Percentiles rank a stretch among this genome's conserved stretches.
phyloP scores from a whole-genome alignment of 1,139 yeast species.

The Magnusiomyces suaveolens region DNA sequence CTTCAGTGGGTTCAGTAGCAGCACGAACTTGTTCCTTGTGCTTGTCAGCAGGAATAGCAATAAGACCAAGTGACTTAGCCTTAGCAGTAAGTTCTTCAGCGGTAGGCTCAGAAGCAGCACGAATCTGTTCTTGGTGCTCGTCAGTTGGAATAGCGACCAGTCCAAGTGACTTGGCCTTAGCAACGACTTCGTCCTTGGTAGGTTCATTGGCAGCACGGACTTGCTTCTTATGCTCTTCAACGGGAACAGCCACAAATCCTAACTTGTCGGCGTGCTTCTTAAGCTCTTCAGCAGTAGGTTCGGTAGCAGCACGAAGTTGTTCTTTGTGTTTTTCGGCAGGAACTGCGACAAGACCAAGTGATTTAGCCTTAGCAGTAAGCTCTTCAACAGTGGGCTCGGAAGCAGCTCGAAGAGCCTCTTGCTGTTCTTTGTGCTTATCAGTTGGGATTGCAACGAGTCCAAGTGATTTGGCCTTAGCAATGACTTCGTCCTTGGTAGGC shows the following conservation, averaged over 20 bases:
- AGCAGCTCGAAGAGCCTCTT: conserved; percentile 11
- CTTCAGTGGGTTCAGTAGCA: conserved; percentile 8
- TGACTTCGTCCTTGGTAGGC: conserved; percentile 28
- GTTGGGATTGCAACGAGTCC: conserved; percentile 30
- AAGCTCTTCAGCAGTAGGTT: conserved; percentile 25
- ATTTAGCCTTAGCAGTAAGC: conserved; percentile 9
- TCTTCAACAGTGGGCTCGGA: conserved; percentile 12
- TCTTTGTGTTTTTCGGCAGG: conserved; percentile 25
- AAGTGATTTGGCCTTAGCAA: conserved; percentile 18
- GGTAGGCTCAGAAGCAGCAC: conserved; percentile 19
- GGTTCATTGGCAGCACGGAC: conserved; percentile 18
- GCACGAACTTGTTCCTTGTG: conserved; percentile 11
- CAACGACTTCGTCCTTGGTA: conserved; percentile 17
- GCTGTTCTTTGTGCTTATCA: conserved; percentile 12
- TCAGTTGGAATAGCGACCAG: conserved; percentile 25
- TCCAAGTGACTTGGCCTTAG: conserved; percentile 22
- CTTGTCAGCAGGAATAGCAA: conserved; percentile 4
- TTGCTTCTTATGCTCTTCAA: conserved; percentile 23
- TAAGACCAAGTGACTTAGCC: conserved; percentile 14
- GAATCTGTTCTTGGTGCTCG: conserved; percentile 3
- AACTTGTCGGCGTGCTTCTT: conserved; percentile 10
- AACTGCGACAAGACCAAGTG: conserved; percentile 7
- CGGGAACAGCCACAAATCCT: conserved; percentile 39
- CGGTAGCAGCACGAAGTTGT: conserved; percentile 19
- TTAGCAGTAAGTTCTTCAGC: conserved; percentile 19